Base-by-base conservation (phyloP, 2,329 filamentous ascomycete genomes). In the Metarhizium rileyi region DNA sequence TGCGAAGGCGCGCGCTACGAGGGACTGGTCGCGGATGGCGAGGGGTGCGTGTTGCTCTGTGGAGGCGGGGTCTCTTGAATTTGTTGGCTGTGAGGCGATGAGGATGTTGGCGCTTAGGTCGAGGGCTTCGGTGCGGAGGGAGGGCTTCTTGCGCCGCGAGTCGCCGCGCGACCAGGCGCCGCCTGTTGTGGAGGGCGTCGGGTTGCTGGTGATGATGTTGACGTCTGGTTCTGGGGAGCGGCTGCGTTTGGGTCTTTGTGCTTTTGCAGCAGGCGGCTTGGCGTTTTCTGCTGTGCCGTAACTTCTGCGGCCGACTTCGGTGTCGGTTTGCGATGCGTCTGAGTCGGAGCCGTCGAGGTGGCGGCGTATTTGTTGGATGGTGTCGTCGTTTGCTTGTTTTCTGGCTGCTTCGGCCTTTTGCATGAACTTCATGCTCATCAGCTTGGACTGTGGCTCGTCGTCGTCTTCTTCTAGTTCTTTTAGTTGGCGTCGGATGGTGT, bases 381-480 rank as follows among this genome's bases (percentile, higher is more conserved):
- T 79, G 50, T 87, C 85, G 58, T 95, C 87, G 57, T 97, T 96
- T 50, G 82, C 78, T 54, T 84, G 80, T 65, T 84, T 90, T 59
- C 82, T 81, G 35, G 82, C 76, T 26, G 84, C 86, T 61, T 96
- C 90, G 1, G 90, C 88, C 56, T 85, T 89, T 59, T 85, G 82
- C 93, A 98, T 97, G 64, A 98, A 98, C 53, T 88, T 87, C 84
- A 98, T 89, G 47, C 79, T 78, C 66, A 87, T 82, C 6, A 98
- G 70, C 58, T 81, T 84, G 14, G 84, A 83, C 57, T 78, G 74
- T 0, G 78, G 78, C 18, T 63, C 71, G n/a, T 69, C 70, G 22
- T 78, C 75, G 14, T 74, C 68, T 8, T 69, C 62, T 30, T 71
- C 69, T 9, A 72, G 67, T 18, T 69, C 66, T 16, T 70, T 69